Base-by-base conservation (phyloP, 1,139 yeast genomes). In the Yamadazyma kanchanaburiensis region DNA sequence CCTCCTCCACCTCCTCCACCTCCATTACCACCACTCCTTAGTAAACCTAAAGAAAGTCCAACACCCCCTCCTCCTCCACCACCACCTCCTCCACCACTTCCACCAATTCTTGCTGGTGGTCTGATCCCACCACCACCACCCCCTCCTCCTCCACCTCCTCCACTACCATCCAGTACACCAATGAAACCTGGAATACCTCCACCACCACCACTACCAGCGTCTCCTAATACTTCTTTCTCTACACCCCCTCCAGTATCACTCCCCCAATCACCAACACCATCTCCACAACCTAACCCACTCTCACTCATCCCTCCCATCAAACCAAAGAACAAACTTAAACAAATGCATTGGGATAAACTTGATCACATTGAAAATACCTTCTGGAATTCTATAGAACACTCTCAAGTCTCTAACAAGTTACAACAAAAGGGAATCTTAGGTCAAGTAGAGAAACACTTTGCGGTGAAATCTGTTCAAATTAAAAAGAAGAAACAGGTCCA, bases 281-380 rank as follows among this genome's bases (percentile, higher is more conserved):
- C 31, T n/a, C 16, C 11, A 14, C 24, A 10, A 4, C 25, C 25
- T 10, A 21, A 25, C 4, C 25, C 28, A 4, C 26, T n/a, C 11
- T 10, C 21, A 12, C 21, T 21, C 22, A 30, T 30, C 9, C 33
- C 33, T 10, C 15, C 17, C 5, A 13, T 24, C 11, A 28, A 81
- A 32, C 84, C 94, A 4, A 72, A 72, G 33, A 62, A 74, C 12
- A 81, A 79, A 41, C 66, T 91, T 46, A 91, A 89, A 53, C 97
- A 89, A 50, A 80, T 91, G 70, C 98, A 91, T 52, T 91, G 97
- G 97, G 95, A 89, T 43, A 84, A 77, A 49, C 66, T 91, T 26
- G 81, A 78, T 18, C 59, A 68, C 38, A 78, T 86, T 26, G 74
- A 79, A 25, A 72, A 79, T 25, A 89, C 97, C 0, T 75, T 91